Evolutionary conservation across 345 rosid genomes (phyloP), one percentile per base, ranked within the genome.

Genomic region (Carallia brachiata): DNA sequence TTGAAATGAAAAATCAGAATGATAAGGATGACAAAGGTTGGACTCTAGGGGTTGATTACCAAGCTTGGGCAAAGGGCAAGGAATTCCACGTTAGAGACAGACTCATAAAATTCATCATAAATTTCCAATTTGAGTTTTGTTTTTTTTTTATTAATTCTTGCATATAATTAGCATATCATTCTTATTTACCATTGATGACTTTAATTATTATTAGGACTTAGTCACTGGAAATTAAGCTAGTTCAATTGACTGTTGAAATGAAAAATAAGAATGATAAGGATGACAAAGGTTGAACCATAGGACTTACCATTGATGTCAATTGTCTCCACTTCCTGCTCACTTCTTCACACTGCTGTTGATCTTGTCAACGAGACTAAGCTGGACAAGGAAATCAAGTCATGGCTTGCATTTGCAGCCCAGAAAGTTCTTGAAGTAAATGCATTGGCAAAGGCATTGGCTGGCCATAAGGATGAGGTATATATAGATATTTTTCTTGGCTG

Each of bases 361-460:
- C 95, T 93, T 61, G 77, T 89, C 64, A 93, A 93, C 52, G 97
- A 93, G 86, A 79, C 87, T 31, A 91, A 94, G 86, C 80, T 94
- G 2, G 99, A 94, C 74, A 48, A 75, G 39, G 99, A 95, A 74
- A 84, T 95, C 68, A 92, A 92, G 69, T 92, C 99, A 17, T 92
- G 99, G 99, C 83, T 95, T 61, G 98, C 99, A 63, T 95, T 95
- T 77, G 98, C 98, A 68, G 99, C 97, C 70, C 97, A 95, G 73
- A 95, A 95, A 81, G 81, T 94, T 67, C 86, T 88, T 75, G 98
- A 94, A 86, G 97, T 91, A 70, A 89, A 91, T 77, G 95, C 92
- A 15, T 75, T 95, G 84, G 96, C 98, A 80, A 85, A 90, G 89
- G 89, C 96, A 56, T 84, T 95, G 83, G 92, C 88, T 27, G 96